phyloP scores from a whole-genome alignment of 257 asterid genomes.

The Fraxinus cuspidata region DNA sequence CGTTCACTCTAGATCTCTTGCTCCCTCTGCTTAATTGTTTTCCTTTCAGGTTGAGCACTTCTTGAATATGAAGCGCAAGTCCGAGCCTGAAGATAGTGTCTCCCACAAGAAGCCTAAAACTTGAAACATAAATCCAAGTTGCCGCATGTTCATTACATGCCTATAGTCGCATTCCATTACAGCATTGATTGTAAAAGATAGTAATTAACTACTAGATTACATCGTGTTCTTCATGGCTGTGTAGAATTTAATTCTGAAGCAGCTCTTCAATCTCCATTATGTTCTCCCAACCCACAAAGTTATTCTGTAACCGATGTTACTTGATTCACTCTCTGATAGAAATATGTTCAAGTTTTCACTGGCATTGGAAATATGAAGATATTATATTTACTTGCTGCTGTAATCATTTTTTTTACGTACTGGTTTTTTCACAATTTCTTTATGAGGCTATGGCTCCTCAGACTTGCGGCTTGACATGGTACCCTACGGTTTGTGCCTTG shows the following conservation, averaged over 20 bases:
- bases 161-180: background rate
- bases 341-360: background rate
- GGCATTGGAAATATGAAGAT: background rate
- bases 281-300: background rate
- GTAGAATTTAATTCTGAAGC: background rate
- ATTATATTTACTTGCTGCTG: background rate
- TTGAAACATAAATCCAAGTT: conserved; percentile 26
- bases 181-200: background rate
- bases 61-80: conserved; percentile 78
- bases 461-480: too few relatives aligned
- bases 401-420: background rate
- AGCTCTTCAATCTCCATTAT: background rate
- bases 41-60: conserved; percentile 75
- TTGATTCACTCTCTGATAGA: background rate
- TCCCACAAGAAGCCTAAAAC: conserved; percentile 67
- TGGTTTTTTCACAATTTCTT: background rate
- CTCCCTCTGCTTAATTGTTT: background rate
- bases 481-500: too few relatives aligned
- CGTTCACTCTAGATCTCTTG: background rate
- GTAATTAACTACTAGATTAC: background rate
- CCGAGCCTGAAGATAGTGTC: conserved; percentile 47
- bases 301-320: background rate
- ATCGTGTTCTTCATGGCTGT: background rate
- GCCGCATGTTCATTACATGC: background rate
- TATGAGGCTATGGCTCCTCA: too few relatives aligned